These are phyloP conservation scores for Ogataea zsoltii DNA, from an alignment of 805 yeast genomes.

Conservation along the genomic window DNA sequence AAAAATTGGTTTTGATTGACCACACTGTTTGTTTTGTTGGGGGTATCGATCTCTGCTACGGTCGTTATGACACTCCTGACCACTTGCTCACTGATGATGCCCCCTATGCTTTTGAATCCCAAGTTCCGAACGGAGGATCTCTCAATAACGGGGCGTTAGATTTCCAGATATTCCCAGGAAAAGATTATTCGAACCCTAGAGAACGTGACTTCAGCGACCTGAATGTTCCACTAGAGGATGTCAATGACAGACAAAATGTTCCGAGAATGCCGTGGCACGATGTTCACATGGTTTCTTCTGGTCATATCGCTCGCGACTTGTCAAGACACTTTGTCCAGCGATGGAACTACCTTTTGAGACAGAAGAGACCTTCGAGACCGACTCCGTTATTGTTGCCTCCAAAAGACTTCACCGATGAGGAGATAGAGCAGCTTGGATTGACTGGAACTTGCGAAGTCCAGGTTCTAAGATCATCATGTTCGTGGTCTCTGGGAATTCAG, in stretches of 20 bases:
- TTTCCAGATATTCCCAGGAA: constrained; percentile 88
- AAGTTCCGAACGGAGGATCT: constrained; percentile 15
- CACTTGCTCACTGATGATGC: constrained; percentile 83
- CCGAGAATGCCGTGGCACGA: constrained; percentile 99
- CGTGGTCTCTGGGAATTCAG: constrained; percentile 90
- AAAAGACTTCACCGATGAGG: constrained; percentile 75
- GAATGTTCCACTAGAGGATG: constrained; percentile 84
- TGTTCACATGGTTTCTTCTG: constrained; percentile 92
- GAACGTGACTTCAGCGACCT: constrained; percentile 81
- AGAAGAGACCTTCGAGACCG: constrained; percentile 89
- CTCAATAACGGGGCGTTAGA: constrained; percentile 28
- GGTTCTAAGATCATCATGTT: constrained; percentile 81
- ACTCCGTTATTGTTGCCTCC: constrained; percentile 95
- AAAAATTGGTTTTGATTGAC: constrained; percentile 83
- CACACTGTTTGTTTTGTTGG: constrained; percentile 89
- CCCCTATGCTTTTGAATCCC: constrained; percentile 33
- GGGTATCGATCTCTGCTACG: constrained; percentile 94
- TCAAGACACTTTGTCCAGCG: constrained; percentile 95
- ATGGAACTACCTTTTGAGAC: constrained; percentile 92
- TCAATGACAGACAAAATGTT: constrained; percentile 76
- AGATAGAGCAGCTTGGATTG: constrained; percentile 58
- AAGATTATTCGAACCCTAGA: constrained; percentile 95
- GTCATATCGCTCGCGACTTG: constrained; percentile 91
- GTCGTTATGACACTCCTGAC: constrained; percentile 95
- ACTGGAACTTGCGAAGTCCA: constrained; percentile 93